A percentile compares a stretch with the other conserved stretches of the same genome.
These are phyloP conservation scores for Globisporangium perplexum DNA, from an alignment of 352 stramenopile species.

Conservation along the genomic window DNA sequence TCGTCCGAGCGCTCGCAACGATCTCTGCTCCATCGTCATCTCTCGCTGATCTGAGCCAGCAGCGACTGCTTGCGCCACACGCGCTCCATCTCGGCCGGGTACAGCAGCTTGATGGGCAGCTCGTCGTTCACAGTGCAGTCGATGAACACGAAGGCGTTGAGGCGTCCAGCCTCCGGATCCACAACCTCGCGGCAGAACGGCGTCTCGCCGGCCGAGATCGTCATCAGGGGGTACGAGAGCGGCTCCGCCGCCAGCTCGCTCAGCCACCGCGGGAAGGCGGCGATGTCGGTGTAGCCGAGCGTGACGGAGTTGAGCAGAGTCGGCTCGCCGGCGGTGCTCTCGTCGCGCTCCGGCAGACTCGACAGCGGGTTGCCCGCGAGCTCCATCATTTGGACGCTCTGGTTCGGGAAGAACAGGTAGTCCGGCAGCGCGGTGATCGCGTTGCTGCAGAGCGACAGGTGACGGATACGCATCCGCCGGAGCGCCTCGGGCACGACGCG, in stretches of 20 bases:
- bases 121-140: neutral
- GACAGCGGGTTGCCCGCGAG: constrained; percentile 5
- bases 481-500: neutral
- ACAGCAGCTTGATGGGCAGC: neutral
- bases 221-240: neutral
- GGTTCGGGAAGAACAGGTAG: neutral
- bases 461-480: neutral
- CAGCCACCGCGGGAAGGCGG: neutral
- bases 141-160: neutral
- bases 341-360: constrained; percentile 3
- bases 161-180: neutral
- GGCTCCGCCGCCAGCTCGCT: neutral
- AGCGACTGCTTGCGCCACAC: neutral
- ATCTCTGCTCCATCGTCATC: neutral
- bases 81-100: neutral
- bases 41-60: neutral
- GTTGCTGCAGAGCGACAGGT: constrained; percentile 8
- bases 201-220: constrained; percentile 5
- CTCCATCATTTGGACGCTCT: constrained; percentile 5
- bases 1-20: too few relatives aligned
- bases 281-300: constrained; percentile 3
- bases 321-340: neutral
- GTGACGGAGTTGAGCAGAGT: constrained; percentile 1
- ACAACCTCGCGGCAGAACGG: neutral
- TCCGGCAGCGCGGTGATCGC: neutral